A percentile compares a stretch with the other conserved stretches of the same genome.
Conservation (phyloP, 306 rosid species). For the Vigna nakashimae region DNA sequence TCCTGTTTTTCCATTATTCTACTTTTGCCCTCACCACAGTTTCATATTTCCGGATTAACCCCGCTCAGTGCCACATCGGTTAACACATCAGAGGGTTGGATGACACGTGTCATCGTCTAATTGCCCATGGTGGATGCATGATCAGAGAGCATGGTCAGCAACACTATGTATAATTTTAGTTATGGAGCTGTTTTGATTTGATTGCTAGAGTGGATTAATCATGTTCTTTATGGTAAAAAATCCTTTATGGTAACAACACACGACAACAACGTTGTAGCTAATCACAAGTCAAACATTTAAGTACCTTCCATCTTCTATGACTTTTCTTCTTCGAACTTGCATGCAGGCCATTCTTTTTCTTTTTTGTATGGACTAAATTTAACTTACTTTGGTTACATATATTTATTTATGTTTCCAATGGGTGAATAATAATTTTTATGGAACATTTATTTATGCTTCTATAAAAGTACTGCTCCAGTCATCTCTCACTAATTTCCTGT, state of each 20-base stretch:
- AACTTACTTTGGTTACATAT: background rate
- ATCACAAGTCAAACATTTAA: background rate
- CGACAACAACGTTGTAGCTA: background rate
- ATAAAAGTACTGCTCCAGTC: too few species aligned
- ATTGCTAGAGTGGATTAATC: background rate
- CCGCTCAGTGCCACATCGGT: background rate
- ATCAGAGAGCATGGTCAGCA: background rate
- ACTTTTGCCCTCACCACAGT: background rate
- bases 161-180: background rate
- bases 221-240: background rate
- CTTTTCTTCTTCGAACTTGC: background rate
- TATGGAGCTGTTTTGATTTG: background rate
- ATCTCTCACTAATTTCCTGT: too few species aligned
- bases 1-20: constrained; percentile 1
- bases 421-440: background rate
- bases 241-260: background rate
- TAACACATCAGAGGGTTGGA: constrained; percentile 30
- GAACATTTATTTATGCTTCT: too few species aligned
- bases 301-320: background rate
- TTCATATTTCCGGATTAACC: background rate
- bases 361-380: background rate
- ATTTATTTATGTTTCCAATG: too few species aligned
- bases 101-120: background rate
- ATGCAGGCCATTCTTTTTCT: background rate
- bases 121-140: background rate